phyloP scores from a whole-genome alignment of 495 filamentous ascomycete genomes.

The Penicillium arizonense region DNA sequence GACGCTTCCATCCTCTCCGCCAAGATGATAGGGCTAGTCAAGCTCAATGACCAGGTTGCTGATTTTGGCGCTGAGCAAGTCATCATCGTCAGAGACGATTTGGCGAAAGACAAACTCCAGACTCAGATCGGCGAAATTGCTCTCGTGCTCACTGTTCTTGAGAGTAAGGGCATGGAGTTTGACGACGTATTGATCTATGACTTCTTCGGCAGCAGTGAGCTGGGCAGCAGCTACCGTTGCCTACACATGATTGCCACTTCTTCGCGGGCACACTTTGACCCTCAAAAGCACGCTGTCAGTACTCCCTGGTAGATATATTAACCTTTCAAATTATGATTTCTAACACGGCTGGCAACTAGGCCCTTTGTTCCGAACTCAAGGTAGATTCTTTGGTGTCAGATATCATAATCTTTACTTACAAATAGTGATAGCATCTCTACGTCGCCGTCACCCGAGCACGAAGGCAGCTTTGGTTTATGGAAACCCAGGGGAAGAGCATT shows the following conservation, averaged over 20 bases:
- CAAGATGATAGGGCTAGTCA: slow-evolving; percentile 21
- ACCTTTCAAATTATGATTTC: neutral
- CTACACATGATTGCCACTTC: slow-evolving; percentile 3
- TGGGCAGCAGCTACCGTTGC: slow-evolving; percentile 18
- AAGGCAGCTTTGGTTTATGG: slow-evolving; percentile 26
- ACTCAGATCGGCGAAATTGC: slow-evolving; percentile 27
- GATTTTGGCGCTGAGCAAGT: slow-evolving; percentile 46
- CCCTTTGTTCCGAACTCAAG: slow-evolving; percentile 27
- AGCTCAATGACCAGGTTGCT: slow-evolving; percentile 24
- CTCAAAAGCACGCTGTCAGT: slow-evolving; percentile 16
- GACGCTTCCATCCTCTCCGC: slow-evolving; percentile 22
- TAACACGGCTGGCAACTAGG: slow-evolving; percentile 1
- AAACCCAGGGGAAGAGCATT: slow-evolving; percentile 11
- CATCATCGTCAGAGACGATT: slow-evolving; percentile 40
- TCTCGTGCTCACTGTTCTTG: slow-evolving; percentile 38
- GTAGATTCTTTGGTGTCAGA: neutral
- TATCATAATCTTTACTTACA: neutral
- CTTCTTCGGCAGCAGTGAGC: slow-evolving; percentile 25
- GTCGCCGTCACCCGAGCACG: slow-evolving; percentile 29
- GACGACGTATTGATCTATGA: slow-evolving; percentile 39
- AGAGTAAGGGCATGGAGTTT: slow-evolving; percentile 51
- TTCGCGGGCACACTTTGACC: slow-evolving; percentile 13
- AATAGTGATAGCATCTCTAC: slow-evolving; percentile 20
- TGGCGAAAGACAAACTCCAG: slow-evolving; percentile 27
- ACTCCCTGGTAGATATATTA: neutral